Percentiles rank a stretch among this genome's conserved stretches.
phyloP scores from a whole-genome alignment of 73 alveolate species.

The Symbiodinium pilosum region DNA sequence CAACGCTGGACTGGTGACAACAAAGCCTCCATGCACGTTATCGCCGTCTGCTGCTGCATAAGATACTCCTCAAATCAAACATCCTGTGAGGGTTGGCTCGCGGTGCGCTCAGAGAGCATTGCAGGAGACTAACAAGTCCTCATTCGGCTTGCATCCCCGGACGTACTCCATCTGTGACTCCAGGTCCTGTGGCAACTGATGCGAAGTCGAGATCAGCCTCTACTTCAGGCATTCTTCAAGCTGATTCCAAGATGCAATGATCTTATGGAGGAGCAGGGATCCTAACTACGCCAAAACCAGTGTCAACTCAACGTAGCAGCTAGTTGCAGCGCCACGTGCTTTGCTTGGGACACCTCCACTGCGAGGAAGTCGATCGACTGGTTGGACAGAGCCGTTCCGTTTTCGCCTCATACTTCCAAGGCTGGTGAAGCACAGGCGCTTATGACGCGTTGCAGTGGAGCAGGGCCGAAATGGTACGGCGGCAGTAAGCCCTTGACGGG shows the following conservation, averaged over 20 bases:
- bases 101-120: not conserved
- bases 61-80: constrained; percentile 89
- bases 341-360: constrained; percentile 95
- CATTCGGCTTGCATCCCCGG: constrained; percentile 42
- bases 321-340: no score
- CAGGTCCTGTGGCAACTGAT: no score
- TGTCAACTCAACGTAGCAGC: not conserved
- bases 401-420: no score
- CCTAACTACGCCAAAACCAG: not conserved
- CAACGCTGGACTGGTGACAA: not conserved
- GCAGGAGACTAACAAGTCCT: not conserved
- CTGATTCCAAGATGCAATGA: no score
- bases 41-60: constrained; percentile 97
- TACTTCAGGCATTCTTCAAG: no score
- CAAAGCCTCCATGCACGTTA: constrained; percentile 97
- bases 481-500: constrained; percentile 69
- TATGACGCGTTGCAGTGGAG: not conserved
- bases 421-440: no score
- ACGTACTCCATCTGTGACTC: constrained; percentile 62
- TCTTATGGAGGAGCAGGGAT: no score
- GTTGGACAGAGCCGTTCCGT: constrained; percentile 96
- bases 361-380: constrained; percentile 98
- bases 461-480: not conserved
- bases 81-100: no score
- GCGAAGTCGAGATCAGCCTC: no score